Base-by-base conservation (phyloP, 805 yeast genomes). In the Nakazawaea anatomiae region DNA sequence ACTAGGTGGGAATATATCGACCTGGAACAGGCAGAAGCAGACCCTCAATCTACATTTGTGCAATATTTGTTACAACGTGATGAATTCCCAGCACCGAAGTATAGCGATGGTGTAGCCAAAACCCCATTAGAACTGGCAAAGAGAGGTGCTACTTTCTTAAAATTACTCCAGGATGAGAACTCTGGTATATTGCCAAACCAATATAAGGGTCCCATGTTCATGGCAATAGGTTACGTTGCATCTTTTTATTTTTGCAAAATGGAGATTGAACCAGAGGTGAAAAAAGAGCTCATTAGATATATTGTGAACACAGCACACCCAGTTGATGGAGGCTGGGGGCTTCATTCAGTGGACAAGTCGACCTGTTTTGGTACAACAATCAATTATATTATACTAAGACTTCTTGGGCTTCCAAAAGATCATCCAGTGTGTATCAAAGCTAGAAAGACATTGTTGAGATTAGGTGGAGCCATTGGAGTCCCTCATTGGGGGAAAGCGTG, bases 261-360 rank as follows among this genome's bases (percentile, higher is more conserved):
- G 0, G 79, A 78, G 9, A 86, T 94, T 38, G 84, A 91, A 0
- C 83, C 81, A 32, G 83, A 79, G 39, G 79, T 76, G 59, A 73
- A 73, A 55, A 68, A 69, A 11, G 99, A 94, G 66, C 68, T 94
- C 61, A 80, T 87, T 30, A 75, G 99, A 53, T 94, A 91, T 62
- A 68, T 94, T 14, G 88, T 89, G n/a, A 94, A 94, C 64, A 79
- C 89, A 0, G 85, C 97, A 0, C 97, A 94, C 64, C 97, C 97
- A 0, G 96, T 91, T 0, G 99, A 94, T 66, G 99, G 99, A n/a
- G 99, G 99, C 2, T 94, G 99, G 99, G 99, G 99, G 0, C 73
- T 94, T 39, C 97, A 94, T 64, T 80, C 90, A 4, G 83, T 81
- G 47, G 99, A 94, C 64, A 94, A 92, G 64, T 83, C 94, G 7